These are phyloP conservation scores for Tricharina praecox DNA, from an alignment of 495 filamentous ascomycete genomes.

Conservation along the genomic window DNA sequence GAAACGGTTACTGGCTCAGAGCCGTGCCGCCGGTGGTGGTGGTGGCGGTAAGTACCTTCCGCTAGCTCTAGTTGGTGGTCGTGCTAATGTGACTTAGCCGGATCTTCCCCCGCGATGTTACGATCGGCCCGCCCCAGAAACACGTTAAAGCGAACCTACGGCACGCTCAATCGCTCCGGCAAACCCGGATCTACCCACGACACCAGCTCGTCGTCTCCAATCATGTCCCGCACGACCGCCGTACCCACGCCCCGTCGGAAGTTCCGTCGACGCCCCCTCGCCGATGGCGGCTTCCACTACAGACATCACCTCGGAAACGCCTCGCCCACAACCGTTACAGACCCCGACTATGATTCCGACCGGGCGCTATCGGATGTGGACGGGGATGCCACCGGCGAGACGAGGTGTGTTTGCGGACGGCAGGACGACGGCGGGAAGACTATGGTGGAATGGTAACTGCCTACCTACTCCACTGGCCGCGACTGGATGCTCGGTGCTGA, in stretches of 20 bases:
- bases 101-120: not conserved
- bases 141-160: not conserved
- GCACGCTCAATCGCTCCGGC: not conserved
- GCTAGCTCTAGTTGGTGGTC: not conserved
- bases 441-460: conserved; percentile 22
- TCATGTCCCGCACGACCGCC: not conserved
- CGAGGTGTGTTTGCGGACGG: conserved; percentile 20
- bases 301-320: not conserved
- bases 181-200: not conserved
- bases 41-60: not conserved
- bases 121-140: not conserved
- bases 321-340: conserved; percentile 3
- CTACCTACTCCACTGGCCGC: not conserved
- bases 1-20: conserved; percentile 6
- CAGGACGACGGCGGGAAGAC: conserved; percentile 17
- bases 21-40: no score
- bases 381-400: conserved; percentile 5
- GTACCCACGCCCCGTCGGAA: conserved; percentile 2
- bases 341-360: conserved; percentile 1
- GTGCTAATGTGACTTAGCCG: not conserved
- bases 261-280: conserved; percentile 10
- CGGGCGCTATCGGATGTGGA: not conserved
- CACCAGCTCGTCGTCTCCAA: not conserved
- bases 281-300: conserved; percentile 15
- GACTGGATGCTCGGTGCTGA: conserved; percentile 8